Evolutionary conservation across 139 green algal species (phyloP).

Genomic region (Coelastrella sp.): DNA sequence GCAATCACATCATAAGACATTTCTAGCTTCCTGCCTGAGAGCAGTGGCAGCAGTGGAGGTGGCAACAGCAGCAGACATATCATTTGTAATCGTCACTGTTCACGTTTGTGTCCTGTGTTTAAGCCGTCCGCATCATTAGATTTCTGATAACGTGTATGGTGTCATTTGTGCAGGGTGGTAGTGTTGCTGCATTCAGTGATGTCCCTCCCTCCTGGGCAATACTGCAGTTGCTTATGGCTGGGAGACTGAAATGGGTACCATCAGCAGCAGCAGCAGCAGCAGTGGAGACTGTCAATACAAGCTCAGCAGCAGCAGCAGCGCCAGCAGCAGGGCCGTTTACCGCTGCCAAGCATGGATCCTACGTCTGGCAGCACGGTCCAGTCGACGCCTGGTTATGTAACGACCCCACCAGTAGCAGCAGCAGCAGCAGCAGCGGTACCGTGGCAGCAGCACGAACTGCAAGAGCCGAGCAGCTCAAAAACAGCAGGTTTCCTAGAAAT

Average conservation of each 20-base stretch:
- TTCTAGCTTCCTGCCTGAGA: background rate
- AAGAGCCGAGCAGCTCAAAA: background rate
- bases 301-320: constrained; percentile 11
- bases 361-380: constrained; percentile 27
- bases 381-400: background rate
- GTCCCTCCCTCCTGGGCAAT: background rate
- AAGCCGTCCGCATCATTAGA: too few species aligned
- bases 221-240: background rate
- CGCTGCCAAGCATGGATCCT: background rate
- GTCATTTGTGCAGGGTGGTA: background rate
- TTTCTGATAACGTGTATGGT: too few species aligned
- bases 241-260: background rate
- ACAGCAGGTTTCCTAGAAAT: background rate
- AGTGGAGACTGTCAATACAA: too few species aligned
- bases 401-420: constrained; percentile 2
- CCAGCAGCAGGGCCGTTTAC: background rate
- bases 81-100: background rate
- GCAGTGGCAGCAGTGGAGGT: background rate
- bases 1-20: too few species aligned
- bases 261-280: background rate
- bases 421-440: constrained; percentile 4
- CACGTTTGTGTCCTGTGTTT: too few species aligned
- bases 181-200: background rate
- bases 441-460: background rate
- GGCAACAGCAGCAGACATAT: background rate